Conservation (phyloP, 371 early-diverging fungal genomes). For the Dentiscutata heterogama region DNA sequence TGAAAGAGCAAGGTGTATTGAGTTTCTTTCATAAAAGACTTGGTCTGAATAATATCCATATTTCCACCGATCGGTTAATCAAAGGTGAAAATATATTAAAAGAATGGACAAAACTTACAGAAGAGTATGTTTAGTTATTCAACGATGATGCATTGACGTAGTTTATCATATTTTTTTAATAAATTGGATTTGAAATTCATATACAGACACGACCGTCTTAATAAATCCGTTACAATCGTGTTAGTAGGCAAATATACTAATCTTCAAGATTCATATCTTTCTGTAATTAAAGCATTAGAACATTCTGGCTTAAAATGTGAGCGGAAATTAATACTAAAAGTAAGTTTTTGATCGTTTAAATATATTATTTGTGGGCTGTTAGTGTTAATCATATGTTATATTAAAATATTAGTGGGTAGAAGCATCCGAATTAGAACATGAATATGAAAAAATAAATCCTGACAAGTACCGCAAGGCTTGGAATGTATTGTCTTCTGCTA, state of each 20-base stretch:
- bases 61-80: slow-evolving; percentile 62
- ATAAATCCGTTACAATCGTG: slow-evolving; percentile 91
- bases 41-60: slow-evolving; percentile 70
- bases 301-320: slow-evolving; percentile 91
- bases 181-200: background rate
- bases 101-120: slow-evolving; percentile 89
- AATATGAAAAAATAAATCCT: slow-evolving; percentile 77
- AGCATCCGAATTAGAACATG: slow-evolving; percentile 89
- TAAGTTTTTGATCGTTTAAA: slow-evolving; percentile 24
- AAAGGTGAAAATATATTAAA: slow-evolving; percentile 75
- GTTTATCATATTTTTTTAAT: slow-evolving; percentile 10
- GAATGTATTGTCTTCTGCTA: slow-evolving; percentile 86
- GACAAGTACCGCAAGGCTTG: slow-evolving; percentile 95
- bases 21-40: slow-evolving; percentile 86
- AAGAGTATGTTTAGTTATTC: slow-evolving; percentile 49
- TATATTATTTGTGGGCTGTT: slow-evolving; percentile 26
- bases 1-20: slow-evolving; percentile 88
- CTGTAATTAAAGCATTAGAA: slow-evolving; percentile 96
- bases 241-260: slow-evolving; percentile 98
- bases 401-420: slow-evolving; percentile 85
- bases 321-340: slow-evolving; percentile 81
- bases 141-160: background rate
- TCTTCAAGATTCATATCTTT: slow-evolving; percentile 97
- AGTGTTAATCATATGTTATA: background rate
- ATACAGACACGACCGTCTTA: slow-evolving; percentile 78